phyloP scores from a whole-genome alignment of 2,329 filamentous ascomycete species.

The Paecilomyces niveus region DNA sequence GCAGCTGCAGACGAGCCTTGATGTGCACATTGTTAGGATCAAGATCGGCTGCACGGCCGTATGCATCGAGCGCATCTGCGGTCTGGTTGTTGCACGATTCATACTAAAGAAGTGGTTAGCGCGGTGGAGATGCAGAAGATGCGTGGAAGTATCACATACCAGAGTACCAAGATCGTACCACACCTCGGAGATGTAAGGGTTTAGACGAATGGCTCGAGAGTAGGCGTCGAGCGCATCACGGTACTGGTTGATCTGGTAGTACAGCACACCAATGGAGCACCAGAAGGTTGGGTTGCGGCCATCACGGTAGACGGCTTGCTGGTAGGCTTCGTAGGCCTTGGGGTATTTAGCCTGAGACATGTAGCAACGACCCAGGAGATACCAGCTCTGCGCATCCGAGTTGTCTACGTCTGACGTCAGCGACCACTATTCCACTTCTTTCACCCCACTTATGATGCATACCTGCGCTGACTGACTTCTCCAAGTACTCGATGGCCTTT shows the following conservation, averaged over 20 bases:
- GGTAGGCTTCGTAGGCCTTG: slow-evolving; percentile 96
- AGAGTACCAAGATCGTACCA: slow-evolving; percentile 98
- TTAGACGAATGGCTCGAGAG: slow-evolving; percentile 89
- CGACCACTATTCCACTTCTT: neutral
- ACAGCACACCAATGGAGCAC: slow-evolving; percentile 98
- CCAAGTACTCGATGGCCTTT: slow-evolving; percentile 90
- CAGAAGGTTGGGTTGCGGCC: slow-evolving; percentile 97
- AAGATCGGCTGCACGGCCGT: slow-evolving; percentile 87
- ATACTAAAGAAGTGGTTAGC: slow-evolving; percentile 52
- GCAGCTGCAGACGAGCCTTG: slow-evolving; percentile 83
- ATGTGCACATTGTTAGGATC: slow-evolving; percentile 92
- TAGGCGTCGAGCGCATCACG: slow-evolving; percentile 96
- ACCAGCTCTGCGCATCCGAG: slow-evolving; percentile 96
- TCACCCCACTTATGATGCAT: slow-evolving; percentile 28
- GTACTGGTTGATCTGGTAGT: slow-evolving; percentile 99
- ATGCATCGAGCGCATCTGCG: slow-evolving; percentile 89
- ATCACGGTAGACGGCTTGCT: slow-evolving; percentile 96
- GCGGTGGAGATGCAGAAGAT: slow-evolving; percentile 21
- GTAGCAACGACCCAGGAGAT: slow-evolving; percentile 92
- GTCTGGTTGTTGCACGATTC: slow-evolving; percentile 99
- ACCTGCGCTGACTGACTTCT: slow-evolving; percentile 93
- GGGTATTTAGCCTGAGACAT: slow-evolving; percentile 99
- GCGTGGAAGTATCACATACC: slow-evolving; percentile 49
- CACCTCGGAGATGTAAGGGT: slow-evolving; percentile 97
- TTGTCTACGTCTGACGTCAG: slow-evolving; percentile 56